Base-by-base conservation (phyloP, 2,329 filamentous ascomycete species). In the Neonectria magnoliae region DNA sequence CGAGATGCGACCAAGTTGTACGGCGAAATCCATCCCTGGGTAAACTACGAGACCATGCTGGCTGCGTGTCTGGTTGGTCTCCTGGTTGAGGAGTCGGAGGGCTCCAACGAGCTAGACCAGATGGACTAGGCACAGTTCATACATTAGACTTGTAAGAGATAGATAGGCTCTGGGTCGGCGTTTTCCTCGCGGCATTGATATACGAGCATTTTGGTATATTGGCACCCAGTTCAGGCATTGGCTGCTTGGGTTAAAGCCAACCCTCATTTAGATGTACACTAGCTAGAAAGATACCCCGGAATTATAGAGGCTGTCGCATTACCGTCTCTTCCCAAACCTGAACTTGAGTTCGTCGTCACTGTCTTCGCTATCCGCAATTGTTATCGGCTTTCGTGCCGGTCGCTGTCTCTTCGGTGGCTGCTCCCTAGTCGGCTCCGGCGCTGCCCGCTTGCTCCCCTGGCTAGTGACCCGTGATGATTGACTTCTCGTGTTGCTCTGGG, bases 1-100 rank as follows among this genome's bases (percentile, higher is more conserved):
- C 80, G 84, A 61, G 89, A 91, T 74, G 89, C 86, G 38, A 90
- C 86, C 2, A 83, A 82, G 74, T 72, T 92, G 62, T 92, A 91
- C 77, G 87, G 85, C 9, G 87, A 91, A 79, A 82, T 91, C 9
- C 90, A 92, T 75, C 87, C 89, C 2, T 92, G 90, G 90, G 90
- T 92, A 27, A 92, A 91, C 76, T 91, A 89, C 73, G 89, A 91
- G 79, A 87, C 87, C 3, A 92, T 92, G 90, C 76, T 92, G 63
- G 80, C 84, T 29, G 84, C 84, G 5, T 91, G 89, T 73, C 76
- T 91, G 64, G 80, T 92, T 16, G 90, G 90, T 1, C 80, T 91
- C 55, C 78, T 89, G 59, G 88, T 91, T 6, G 85, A 86, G 0
- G 90, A 91, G 73, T 74, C 76, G 0, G 76, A 75, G 85, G 75